Evolutionary conservation across 306 rosid species (phyloP), one percentile per base, ranked within the genome.

Genomic region (Prunus persica): DNA sequence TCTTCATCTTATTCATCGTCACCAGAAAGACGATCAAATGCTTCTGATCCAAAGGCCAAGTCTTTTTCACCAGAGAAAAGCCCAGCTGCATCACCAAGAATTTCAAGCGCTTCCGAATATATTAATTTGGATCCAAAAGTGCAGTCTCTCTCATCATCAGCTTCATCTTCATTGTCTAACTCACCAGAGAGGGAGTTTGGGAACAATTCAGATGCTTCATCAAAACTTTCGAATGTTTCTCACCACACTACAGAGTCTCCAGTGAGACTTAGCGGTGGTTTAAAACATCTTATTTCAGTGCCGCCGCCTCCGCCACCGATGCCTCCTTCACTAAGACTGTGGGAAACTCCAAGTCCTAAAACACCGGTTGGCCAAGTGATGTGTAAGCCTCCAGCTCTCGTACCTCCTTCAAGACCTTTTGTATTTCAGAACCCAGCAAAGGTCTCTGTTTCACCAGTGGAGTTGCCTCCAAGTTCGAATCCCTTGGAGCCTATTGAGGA

Each of bases 371-470:
- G 73, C 55, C 83, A 77, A 66, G 80, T 82, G 22, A 65, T 82
- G 71, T 47, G n/a, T 34, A 71, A 19, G 57, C 86, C 84, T 22
- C 87, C 91, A 8, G 70, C 77, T 32, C 80, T 88, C 24, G 38
- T 74, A 19, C 83, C 88, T 25, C 91, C 87, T 65, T 81, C 87
- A 6, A 88, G 78, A 79, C 88, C 91, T 38, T 79, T 79, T 20
- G 85, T 77, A 30, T 5, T 79, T 32, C 82, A 85, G 51, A 85
- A 45, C 70, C 52, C 78, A 18, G 38, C 69, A 10, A 67, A 67
- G 63, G 68, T 82, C 28, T 58, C 78, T 22, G 65, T 78, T 79
- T 90, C 99, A 41, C 91, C 97, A 7, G 85, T 85, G 69, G 91
- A 88, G 79, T 74, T 92, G 86, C 91, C 91, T 27, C 84, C 85